Conservation (phyloP, 2,329 filamentous ascomycete genomes). For the Triangularia verruculosa region DNA sequence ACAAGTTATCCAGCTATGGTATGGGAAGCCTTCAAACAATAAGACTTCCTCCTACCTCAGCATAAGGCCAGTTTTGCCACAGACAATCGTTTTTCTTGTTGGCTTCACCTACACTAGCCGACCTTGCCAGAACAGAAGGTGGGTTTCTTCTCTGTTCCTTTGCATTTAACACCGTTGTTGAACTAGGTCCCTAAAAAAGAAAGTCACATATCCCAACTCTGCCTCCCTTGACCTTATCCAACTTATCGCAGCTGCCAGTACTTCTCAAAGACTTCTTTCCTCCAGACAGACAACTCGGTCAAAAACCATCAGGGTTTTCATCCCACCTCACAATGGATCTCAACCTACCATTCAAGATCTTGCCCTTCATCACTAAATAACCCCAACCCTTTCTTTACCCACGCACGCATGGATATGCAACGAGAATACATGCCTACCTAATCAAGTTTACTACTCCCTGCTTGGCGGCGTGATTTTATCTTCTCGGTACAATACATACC, state of each 20-base stretch:
- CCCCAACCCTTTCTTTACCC: background rate
- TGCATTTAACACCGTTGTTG: background rate
- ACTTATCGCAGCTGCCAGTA: too few relatives aligned
- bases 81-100: too few relatives aligned
- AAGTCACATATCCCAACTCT: background rate
- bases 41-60: too few relatives aligned
- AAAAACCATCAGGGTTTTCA: background rate
- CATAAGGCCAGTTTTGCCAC: too few relatives aligned
- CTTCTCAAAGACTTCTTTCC: background rate
- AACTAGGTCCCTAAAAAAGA: background rate
- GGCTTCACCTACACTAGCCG: too few relatives aligned
- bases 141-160: too few relatives aligned
- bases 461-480: background rate
- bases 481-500: background rate
- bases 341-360: background rate
- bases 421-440: too few relatives aligned
- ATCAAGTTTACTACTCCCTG: background rate
- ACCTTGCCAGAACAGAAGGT: background rate
- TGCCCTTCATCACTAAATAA: background rate
- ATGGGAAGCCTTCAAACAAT: too few relatives aligned
- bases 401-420: background rate
- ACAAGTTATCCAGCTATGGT: too few relatives aligned
- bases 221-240: too few relatives aligned
- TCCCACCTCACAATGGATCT: background rate
- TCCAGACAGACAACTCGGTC: too few relatives aligned